Conservation (phyloP, 2,329 filamentous ascomycete genomes). For the Colletotrichum filicis region DNA sequence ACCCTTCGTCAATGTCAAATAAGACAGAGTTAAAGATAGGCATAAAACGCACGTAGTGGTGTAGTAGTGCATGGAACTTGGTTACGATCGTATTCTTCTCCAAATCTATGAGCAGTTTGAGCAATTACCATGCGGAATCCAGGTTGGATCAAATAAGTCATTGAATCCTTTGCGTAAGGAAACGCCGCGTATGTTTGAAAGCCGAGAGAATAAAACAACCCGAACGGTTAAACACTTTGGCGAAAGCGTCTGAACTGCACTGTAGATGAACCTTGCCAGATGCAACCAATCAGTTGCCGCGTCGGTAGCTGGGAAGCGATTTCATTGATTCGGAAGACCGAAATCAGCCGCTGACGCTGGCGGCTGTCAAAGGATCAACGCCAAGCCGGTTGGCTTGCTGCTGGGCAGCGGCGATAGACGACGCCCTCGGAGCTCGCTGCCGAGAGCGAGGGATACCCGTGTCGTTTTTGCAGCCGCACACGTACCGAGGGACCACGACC, state of each 20-base stretch:
- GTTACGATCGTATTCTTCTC: too few species aligned
- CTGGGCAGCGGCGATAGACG: background rate
- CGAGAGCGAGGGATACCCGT: background rate
- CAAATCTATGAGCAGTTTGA: too few species aligned
- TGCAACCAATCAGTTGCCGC: background rate
- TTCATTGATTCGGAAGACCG: background rate
- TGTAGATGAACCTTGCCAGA: background rate
- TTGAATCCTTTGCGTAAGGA: too few species aligned
- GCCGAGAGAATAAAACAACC: background rate
- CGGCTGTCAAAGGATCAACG: background rate
- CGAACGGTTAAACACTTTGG: background rate
- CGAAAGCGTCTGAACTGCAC: background rate
- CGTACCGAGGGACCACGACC: background rate
- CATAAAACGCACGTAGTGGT: too few species aligned
- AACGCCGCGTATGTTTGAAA: background rate
- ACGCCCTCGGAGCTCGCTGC: background rate
- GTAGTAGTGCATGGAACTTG: too few species aligned
- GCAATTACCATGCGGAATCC: too few species aligned
- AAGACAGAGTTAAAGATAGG: too few species aligned
- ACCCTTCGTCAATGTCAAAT: too few species aligned
- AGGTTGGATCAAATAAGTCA: too few species aligned
- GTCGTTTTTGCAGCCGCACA: background rate
- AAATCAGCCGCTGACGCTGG: background rate
- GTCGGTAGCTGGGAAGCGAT: background rate
- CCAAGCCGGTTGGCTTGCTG: background rate